phyloP scores from a whole-genome alignment of 2,329 filamentous ascomycete species.

The Paraphoma chrysanthemicola region DNA sequence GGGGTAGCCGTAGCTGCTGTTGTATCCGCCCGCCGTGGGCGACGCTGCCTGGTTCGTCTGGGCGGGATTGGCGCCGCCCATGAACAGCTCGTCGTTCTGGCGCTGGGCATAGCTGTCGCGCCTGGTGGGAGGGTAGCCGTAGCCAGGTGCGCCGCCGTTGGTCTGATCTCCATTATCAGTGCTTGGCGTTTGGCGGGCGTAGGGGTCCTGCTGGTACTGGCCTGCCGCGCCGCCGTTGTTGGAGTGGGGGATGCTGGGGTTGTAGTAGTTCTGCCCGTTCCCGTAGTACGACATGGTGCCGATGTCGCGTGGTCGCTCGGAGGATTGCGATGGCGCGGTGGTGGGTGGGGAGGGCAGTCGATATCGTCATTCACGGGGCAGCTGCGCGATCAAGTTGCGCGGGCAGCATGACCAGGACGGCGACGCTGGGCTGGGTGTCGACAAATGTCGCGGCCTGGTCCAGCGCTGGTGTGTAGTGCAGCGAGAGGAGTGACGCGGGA shows the following conservation, averaged over 20 bases:
- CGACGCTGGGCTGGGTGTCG: constrained; percentile 23
- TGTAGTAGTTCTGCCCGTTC: constrained; percentile 61
- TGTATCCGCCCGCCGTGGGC: constrained; percentile 32
- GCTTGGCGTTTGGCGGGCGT: constrained; percentile 67
- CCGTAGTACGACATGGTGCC: constrained; percentile 63
- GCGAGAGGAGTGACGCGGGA: neutral
- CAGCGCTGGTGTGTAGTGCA: constrained; percentile 4
- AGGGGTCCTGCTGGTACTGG: constrained; percentile 42
- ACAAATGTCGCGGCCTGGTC: constrained; percentile 9
- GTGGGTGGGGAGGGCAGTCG: constrained; percentile 18
- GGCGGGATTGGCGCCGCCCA: constrained; percentile 50
- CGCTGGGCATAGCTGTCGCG: constrained; percentile 46
- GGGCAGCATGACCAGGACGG: constrained; percentile 43
- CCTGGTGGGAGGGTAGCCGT: constrained; percentile 47
- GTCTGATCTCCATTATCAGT: constrained; percentile 79
- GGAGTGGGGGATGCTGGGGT: constrained; percentile 50
- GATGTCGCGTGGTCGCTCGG: constrained; percentile 23
- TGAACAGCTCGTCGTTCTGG: constrained; percentile 68
- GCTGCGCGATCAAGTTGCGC: constrained; percentile 27
- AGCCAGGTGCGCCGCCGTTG: constrained; percentile 53
- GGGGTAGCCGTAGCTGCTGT: constrained; percentile 53
- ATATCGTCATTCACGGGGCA: constrained; percentile 47
- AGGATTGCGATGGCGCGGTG: constrained; percentile 20
- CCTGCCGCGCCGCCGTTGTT: constrained; percentile 47
- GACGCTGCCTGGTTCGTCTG: constrained; percentile 36